phyloP scores from a whole-genome alignment of 1,139 yeast species.

The Yamadazyma jaroonii region DNA sequence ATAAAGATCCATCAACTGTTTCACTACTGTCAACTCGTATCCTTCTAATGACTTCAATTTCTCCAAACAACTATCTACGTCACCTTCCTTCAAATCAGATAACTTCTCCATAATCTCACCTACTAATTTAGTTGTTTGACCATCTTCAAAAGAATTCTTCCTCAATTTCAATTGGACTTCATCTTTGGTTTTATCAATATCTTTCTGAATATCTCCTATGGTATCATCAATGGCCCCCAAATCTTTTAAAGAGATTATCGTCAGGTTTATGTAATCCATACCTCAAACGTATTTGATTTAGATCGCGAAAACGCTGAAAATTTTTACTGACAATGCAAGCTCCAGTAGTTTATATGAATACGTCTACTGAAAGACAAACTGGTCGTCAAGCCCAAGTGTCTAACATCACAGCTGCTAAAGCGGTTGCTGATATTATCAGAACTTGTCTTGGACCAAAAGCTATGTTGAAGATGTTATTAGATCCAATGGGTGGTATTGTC shows the following conservation, averaged over 20 bases:
- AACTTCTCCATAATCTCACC: constrained; percentile 11
- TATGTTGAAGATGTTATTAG: constrained; percentile 95
- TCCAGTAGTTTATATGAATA: constrained; percentile 56
- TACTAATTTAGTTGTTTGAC: constrained; percentile 10
- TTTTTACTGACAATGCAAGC: constrained; percentile 36
- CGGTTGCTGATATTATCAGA: constrained; percentile 94
- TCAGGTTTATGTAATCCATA: constrained; percentile 28
- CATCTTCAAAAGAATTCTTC: constrained; percentile 11
- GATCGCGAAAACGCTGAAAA: constrained; percentile 3
- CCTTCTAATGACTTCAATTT: constrained; percentile 15
- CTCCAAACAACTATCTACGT: constrained; percentile 5
- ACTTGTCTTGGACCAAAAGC: constrained; percentile 99
- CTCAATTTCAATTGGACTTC: constrained; percentile 8
- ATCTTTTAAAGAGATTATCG: constrained; percentile 27
- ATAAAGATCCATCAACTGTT: constrained; percentile 11
- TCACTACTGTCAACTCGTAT: constrained; percentile 13
- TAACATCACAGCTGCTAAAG: constrained; percentile 97
- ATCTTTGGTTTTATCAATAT: constrained; percentile 14
- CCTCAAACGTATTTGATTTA: neutral
- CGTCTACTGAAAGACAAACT: constrained; percentile 89
- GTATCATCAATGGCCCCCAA: constrained; percentile 20
- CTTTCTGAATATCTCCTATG: constrained; percentile 19
- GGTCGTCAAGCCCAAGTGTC: constrained; percentile 98
- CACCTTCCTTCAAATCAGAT: neutral
- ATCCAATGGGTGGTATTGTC: constrained; percentile 98